A percentile compares a stretch with the other conserved stretches of the same genome.
These are phyloP conservation scores for Endogone sp. DNA, from an alignment of 192 early-diverging fungal genomes.

Conservation along the genomic window DNA sequence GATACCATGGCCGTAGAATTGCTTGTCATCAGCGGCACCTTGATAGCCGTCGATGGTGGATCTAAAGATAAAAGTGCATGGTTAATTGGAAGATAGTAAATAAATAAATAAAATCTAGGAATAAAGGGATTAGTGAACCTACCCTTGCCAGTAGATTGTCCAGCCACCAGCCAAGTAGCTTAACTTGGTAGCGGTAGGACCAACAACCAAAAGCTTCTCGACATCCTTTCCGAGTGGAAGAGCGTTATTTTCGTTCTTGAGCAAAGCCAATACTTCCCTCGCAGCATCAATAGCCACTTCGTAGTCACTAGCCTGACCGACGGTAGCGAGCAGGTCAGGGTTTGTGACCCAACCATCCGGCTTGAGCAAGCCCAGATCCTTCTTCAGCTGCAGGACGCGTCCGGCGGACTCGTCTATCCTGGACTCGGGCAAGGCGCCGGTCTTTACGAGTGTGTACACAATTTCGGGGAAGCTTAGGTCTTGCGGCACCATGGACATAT, in stretches of 20 bases:
- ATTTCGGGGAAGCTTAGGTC: constrained; percentile 45
- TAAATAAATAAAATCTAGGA: not conserved
- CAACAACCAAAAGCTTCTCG: constrained; percentile 49
- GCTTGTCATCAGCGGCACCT: constrained; percentile 42
- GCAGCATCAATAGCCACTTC: constrained; percentile 44
- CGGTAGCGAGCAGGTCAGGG: constrained; percentile 26
- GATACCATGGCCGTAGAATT: constrained; percentile 33
- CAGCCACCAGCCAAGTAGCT: constrained; percentile 53
- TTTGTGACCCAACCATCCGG: constrained; percentile 27
- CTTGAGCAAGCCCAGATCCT: constrained; percentile 61
- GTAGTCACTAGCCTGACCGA: constrained; percentile 46
- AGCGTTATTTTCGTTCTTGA: constrained; percentile 44
- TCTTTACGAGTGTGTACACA: constrained; percentile 32
- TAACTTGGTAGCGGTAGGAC: constrained; percentile 53
- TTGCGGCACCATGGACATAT: constrained; percentile 64
- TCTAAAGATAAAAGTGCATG: not conserved
- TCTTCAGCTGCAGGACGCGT: constrained; percentile 59
- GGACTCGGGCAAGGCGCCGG: constrained; percentile 25
- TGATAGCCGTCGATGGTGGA: constrained; percentile 22
- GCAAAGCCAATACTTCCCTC: constrained; percentile 53
- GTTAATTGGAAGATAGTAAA: not conserved
- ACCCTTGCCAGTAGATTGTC: constrained; percentile 62
- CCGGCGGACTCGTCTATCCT: constrained; percentile 49
- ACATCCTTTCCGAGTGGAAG: constrained; percentile 38
- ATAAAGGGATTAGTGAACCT: not conserved